These are phyloP conservation scores for Phytophthora multivora DNA, from an alignment of 352 stramenopile species.

Conservation along the genomic window DNA sequence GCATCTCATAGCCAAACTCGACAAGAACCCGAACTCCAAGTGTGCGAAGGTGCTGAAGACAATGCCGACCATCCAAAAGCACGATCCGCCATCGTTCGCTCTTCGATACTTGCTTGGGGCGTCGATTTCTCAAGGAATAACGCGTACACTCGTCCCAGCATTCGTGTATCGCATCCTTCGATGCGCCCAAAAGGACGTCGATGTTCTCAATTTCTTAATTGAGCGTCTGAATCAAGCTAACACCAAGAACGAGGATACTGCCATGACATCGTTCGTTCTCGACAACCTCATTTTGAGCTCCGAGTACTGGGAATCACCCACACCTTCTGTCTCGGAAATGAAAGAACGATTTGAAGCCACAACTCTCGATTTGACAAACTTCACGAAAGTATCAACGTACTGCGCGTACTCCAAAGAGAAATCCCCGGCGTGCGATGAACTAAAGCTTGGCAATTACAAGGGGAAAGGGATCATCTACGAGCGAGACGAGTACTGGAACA, in stretches of 20 bases:
- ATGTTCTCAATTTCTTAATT: constrained; percentile 17
- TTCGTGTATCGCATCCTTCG: constrained; percentile 37
- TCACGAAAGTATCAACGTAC: not conserved
- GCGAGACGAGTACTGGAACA: not conserved
- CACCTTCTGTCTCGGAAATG: not conserved
- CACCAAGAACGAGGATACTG: not conserved
- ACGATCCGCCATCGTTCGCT: constrained; percentile 18
- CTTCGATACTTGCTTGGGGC: constrained; percentile 24
- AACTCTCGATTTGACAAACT: not conserved
- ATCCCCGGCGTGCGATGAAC: not conserved
- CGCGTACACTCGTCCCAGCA: constrained; percentile 31
- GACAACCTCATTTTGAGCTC: constrained; percentile 40
- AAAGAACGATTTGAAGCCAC: not conserved
- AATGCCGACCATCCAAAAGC: not conserved
- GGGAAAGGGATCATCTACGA: not conserved
- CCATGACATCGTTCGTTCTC: constrained; percentile 22
- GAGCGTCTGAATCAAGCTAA: not conserved
- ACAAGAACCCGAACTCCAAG: constrained; percentile 17
- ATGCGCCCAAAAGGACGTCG: constrained; percentile 27
- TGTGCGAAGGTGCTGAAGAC: constrained; percentile 11
- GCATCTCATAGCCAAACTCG: constrained; percentile 4
- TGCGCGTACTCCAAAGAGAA: not conserved
- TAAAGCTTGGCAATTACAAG: not conserved
- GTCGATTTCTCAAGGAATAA: constrained; percentile 12
- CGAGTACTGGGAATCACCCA: constrained; percentile 42